Evolutionary conservation across 2,329 filamentous ascomycete genomes (phyloP), one percentile per base, ranked within the genome.

Genomic region (Metarhizium sp.): DNA sequence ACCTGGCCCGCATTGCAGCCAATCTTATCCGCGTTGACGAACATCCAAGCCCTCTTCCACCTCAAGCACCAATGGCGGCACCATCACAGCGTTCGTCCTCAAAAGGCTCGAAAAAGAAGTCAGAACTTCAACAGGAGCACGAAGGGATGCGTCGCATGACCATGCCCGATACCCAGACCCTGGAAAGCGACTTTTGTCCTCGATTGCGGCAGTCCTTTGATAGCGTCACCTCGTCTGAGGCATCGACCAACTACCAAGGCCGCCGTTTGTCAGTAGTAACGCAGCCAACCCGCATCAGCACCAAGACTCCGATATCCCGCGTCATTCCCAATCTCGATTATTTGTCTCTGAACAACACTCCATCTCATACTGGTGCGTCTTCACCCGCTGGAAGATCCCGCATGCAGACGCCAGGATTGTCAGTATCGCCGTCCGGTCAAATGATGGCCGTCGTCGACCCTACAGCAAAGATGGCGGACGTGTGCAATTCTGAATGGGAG

Each of bases 401-500:
- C 62, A 75, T 69, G 62, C 75, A 68, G 58, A 71, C 60, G 16
- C 57, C 52, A 25, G 52, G n/a, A 30, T 52, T 45, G 2, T 34
- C 47, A 6, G 20, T 36, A 14, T 52, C 51, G 7, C 45, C 47
- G 6, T 40, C 52, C 32, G 34, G 30, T 2, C 52, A 34, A 10
- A 18, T 51, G 34, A 42, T 45, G 62, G 52, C 54, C 52, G 40
- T 61, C 58, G 59, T 47, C 3, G 58, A 59, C 16, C 45, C 52
- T 6, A 50, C 43, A 3, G 60, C 52, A 42, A 75, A 77, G 61
- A 61, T 71, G 43, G 61, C 64, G 59, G 72, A 71, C 16, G 77
- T 86, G 13, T 84, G 84, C 1, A 73, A 84, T 8, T 77, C 83
- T 0, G 89, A 94, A 62, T 95, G 90, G 91, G 90, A 95, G 68